Evolutionary conservation across 1,139 yeast genomes (phyloP).

Genomic region (Yamadazyma songkhlaensis): DNA sequence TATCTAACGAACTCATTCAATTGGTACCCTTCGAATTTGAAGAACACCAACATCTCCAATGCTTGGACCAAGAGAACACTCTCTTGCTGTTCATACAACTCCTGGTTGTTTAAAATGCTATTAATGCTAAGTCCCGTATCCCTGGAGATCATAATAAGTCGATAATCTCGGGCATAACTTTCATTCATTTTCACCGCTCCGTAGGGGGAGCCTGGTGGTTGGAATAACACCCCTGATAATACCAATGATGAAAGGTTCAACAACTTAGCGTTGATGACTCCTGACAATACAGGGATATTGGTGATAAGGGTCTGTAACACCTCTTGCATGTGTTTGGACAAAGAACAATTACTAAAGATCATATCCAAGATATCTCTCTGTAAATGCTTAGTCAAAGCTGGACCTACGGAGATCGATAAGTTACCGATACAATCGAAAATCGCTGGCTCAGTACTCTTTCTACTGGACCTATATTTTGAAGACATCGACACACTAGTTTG

Average conservation of each 20-base stretch:
- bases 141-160: slow-evolving; percentile 68
- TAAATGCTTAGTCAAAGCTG: slow-evolving; percentile 88
- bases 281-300: slow-evolving; percentile 78
- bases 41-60: slow-evolving; percentile 66
- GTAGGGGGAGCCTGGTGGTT: slow-evolving; percentile 87
- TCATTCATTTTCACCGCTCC: slow-evolving; percentile 62
- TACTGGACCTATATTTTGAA: slow-evolving; percentile 57
- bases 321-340: slow-evolving; percentile 75
- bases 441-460: slow-evolving; percentile 81
- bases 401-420: slow-evolving; percentile 86
- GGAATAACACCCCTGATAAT: slow-evolving; percentile 78
- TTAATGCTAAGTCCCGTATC: slow-evolving; percentile 53
- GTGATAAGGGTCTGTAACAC: slow-evolving; percentile 66
- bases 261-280: slow-evolving; percentile 66
- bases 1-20: slow-evolving; percentile 84
- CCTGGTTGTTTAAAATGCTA: slow-evolving; percentile 35
- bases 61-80: slow-evolving; percentile 62
- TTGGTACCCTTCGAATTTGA: slow-evolving; percentile 73
- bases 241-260: slow-evolving; percentile 72
- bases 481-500: slow-evolving; percentile 30
- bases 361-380: slow-evolving; percentile 79
- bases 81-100: slow-evolving; percentile 44
- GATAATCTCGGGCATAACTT: slow-evolving; percentile 68
- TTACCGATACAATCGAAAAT: slow-evolving; percentile 87
- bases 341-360: slow-evolving; percentile 73